phyloP scores from a whole-genome alignment of 805 yeast species.

The Starmerella tilneyi region DNA sequence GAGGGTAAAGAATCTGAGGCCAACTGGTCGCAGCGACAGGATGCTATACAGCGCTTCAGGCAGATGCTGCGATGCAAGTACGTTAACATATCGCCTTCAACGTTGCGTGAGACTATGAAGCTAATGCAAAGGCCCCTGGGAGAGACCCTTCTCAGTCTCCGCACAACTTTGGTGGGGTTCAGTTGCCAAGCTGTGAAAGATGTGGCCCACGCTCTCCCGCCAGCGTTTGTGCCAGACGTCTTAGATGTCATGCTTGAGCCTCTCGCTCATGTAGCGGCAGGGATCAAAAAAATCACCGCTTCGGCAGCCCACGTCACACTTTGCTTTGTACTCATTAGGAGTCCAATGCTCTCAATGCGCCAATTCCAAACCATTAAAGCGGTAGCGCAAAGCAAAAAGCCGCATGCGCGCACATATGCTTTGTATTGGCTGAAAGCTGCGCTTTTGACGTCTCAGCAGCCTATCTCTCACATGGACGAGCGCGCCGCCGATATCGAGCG shows the following conservation, averaged over 20 bases:
- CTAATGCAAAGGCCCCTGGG: slow-evolving; percentile 48
- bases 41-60: slow-evolving; percentile 47
- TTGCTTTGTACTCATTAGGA: slow-evolving; percentile 44
- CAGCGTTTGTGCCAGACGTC: slow-evolving; percentile 24
- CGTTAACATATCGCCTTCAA: slow-evolving; percentile 29
- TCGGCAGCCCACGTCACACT: slow-evolving; percentile 36
- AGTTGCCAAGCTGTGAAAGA: slow-evolving; percentile 75
- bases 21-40: slow-evolving; percentile 74
- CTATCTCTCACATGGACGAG: neutral
- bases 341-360: slow-evolving; percentile 7
- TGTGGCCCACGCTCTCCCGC: slow-evolving; percentile 25
- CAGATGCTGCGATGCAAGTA: slow-evolving; percentile 50
- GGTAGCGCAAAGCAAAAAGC: slow-evolving; percentile 58
- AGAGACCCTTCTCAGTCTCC: slow-evolving; percentile 58
- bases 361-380: slow-evolving; percentile 21
- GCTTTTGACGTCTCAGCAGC: slow-evolving; percentile 26
- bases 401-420: slow-evolving; percentile 58
- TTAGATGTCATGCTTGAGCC: slow-evolving; percentile 42
- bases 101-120: slow-evolving; percentile 30
- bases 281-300: slow-evolving; percentile 56
- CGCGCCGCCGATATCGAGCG: slow-evolving; percentile 34
- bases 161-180: slow-evolving; percentile 72
- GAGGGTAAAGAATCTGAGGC: slow-evolving; percentile 72
- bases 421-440: slow-evolving; percentile 60
- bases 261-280: slow-evolving; percentile 44